Conservation (phyloP, 192 early-diverging fungal genomes). For the Funneliformis geosporum region DNA sequence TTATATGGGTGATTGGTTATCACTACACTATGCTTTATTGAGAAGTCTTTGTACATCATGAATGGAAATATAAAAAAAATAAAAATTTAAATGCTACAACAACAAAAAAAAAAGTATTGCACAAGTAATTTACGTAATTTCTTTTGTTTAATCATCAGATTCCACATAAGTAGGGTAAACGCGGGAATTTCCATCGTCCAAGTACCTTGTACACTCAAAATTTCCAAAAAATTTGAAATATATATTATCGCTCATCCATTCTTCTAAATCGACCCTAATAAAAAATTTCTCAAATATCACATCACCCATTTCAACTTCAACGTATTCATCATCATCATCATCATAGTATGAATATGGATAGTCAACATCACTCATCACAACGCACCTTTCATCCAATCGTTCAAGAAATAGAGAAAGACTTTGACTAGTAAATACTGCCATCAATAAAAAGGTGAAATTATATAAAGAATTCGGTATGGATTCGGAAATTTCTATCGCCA, state of each 20-base stretch:
- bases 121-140: too few relatives aligned
- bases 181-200: background rate
- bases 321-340: background rate
- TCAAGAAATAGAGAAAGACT: background rate
- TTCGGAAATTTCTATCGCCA: background rate
- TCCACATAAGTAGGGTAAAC: background rate
- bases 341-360: background rate
- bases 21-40: too few relatives aligned
- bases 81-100: too few relatives aligned
- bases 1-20: too few relatives aligned
- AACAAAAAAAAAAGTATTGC: too few relatives aligned
- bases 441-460: background rate
- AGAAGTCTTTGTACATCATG: too few relatives aligned
- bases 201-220: background rate
- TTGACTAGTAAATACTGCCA: background rate
- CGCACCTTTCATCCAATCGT: background rate
- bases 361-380: background rate
- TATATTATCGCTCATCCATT: background rate
- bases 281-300: background rate
- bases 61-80: too few relatives aligned
- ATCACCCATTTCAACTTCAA: background rate
- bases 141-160: background rate
- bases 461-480: background rate
- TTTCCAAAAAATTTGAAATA: background rate
- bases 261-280: background rate